These are phyloP conservation scores for Penicillium longicatenatum DNA, from an alignment of 495 filamentous ascomycete genomes.

Conservation along the genomic window DNA sequence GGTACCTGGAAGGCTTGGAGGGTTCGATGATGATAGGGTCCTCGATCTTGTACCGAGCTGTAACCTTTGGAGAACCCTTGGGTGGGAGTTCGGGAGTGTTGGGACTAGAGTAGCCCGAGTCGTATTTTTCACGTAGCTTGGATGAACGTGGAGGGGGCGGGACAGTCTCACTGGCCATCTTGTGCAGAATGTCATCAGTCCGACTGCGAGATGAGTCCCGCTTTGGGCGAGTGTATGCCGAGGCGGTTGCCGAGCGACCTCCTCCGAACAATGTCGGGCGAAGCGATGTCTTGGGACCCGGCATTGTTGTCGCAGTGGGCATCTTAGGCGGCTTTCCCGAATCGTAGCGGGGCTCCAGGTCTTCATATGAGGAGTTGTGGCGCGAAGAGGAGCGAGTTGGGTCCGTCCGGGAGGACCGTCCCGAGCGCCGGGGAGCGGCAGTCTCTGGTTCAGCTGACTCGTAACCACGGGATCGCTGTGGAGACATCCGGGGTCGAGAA, in stretches of 20 bases:
- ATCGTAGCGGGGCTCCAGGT: slow-evolving; percentile 25
- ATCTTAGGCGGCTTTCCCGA: slow-evolving; percentile 31
- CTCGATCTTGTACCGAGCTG: slow-evolving; percentile 40
- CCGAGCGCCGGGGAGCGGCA: slow-evolving; percentile 26
- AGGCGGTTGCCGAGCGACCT: slow-evolving; percentile 36
- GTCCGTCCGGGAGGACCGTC: slow-evolving; percentile 33
- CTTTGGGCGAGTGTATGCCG: slow-evolving; percentile 29
- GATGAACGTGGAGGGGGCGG: slow-evolving; percentile 35
- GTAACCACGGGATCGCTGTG: slow-evolving; percentile 33
- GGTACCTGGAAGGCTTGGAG: slow-evolving; percentile 23
- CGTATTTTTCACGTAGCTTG: slow-evolving; percentile 40
- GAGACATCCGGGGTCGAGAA: slow-evolving; percentile 32
- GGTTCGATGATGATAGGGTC: slow-evolving; percentile 40
- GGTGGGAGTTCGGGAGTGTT: slow-evolving; percentile 39
- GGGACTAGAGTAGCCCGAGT: slow-evolving; percentile 51
- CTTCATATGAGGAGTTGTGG: slow-evolving; percentile 39
- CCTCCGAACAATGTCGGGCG: slow-evolving; percentile 30
- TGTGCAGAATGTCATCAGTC: slow-evolving; percentile 19
- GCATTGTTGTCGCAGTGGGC: slow-evolving; percentile 33
- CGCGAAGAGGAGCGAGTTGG: slow-evolving; percentile 34
- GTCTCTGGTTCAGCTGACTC: slow-evolving; percentile 41
- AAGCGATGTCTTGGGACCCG: slow-evolving; percentile 24
- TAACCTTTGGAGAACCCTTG: slow-evolving; percentile 32
- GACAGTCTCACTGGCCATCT: slow-evolving; percentile 26
- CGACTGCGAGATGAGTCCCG: slow-evolving; percentile 28